phyloP scores from a whole-genome alignment of 441 rosid species.

The Corymbia citriodora region DNA sequence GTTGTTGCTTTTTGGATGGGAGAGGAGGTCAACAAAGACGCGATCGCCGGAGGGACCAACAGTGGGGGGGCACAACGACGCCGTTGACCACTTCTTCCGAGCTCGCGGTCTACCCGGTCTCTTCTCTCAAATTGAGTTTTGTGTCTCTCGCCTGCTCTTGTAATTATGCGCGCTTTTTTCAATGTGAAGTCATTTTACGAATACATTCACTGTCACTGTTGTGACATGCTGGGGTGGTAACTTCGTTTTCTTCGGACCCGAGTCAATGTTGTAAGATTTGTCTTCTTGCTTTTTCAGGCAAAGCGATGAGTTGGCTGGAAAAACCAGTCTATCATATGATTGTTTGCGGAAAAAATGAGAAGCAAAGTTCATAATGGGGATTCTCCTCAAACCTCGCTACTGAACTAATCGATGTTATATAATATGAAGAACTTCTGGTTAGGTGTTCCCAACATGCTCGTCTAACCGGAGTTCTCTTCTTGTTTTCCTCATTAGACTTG shows the following conservation, averaged over 20 bases:
- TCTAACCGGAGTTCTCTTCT: not conserved
- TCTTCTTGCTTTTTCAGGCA: fast-evolving
- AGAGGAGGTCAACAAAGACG: conserved; percentile 44
- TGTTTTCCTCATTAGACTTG: not conserved
- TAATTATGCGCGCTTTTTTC: too few relatives aligned
- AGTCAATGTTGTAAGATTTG: fast-evolving
- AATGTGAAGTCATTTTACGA: too few relatives aligned
- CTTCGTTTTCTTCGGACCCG: not conserved
- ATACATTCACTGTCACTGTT: not conserved
- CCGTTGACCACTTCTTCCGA: conserved; percentile 53
- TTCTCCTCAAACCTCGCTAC: not conserved
- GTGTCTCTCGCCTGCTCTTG: too few relatives aligned
- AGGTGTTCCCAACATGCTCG: fast-evolving
- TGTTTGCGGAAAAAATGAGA: not conserved
- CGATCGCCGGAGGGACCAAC: conserved; percentile 47
- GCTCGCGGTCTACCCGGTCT: conserved; percentile 41
- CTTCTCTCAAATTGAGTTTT: conserved; percentile 58
- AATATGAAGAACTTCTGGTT: fast-evolving
- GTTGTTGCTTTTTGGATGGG: conserved; percentile 16
- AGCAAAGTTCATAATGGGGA: not conserved
- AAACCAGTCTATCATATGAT: not conserved
- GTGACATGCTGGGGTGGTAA: not conserved
- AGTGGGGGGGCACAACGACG: conserved; percentile 40
- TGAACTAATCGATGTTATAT: not conserved
- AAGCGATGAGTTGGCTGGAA: not conserved